These are phyloP conservation scores for Solanum clarkiae DNA, from an alignment of 257 asterid genomes.

Conservation along the genomic window DNA sequence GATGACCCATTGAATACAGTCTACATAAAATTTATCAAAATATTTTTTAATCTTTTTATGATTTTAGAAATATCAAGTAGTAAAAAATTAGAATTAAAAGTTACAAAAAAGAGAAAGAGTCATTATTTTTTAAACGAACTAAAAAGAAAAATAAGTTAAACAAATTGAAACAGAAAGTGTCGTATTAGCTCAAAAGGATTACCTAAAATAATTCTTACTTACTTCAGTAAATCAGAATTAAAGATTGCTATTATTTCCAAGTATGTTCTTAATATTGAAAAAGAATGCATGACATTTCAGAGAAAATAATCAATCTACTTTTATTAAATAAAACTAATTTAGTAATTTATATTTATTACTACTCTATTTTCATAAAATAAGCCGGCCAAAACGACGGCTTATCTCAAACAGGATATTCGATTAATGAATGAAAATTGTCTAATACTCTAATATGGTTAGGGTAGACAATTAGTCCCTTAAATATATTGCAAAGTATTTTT, in stretches of 20 bases:
- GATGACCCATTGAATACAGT: not conserved
- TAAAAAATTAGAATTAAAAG: too few relatives aligned
- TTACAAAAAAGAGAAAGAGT: too few relatives aligned
- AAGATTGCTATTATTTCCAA: not conserved
- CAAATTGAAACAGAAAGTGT: too few relatives aligned
- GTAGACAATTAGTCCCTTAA: not conserved
- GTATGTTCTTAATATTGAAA: too few relatives aligned
- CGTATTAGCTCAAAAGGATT: too few relatives aligned
- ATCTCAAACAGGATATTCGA: not conserved
- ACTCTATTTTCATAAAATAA: not conserved
- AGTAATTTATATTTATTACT: not conserved
- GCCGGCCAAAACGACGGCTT: not conserved
- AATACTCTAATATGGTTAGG: not conserved
- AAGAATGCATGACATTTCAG: not conserved
- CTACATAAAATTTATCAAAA: too few relatives aligned
- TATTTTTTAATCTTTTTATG: too few relatives aligned
- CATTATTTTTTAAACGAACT: too few relatives aligned
- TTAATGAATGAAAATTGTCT: not conserved
- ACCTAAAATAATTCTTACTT: not conserved
- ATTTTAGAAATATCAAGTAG: too few relatives aligned
- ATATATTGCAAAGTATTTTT: not conserved
- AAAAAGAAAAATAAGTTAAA: too few relatives aligned
- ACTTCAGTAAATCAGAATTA: not conserved
- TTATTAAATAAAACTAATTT: not conserved
- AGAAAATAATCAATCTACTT: not conserved